phyloP scores from a whole-genome alignment of 306 rosid genomes.

The Fragaria vesca region DNA sequence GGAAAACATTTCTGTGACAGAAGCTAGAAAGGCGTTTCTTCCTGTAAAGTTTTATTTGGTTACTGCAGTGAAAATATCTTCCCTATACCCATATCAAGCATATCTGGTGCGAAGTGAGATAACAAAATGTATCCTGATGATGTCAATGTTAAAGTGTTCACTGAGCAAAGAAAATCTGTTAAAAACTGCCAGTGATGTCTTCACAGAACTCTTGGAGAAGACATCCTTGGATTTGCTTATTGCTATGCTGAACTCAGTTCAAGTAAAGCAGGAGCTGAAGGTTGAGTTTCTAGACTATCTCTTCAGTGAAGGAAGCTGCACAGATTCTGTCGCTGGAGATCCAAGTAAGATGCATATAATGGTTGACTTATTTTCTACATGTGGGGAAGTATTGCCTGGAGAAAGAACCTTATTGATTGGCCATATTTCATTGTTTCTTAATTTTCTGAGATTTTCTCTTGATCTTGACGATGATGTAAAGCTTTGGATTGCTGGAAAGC shows the following conservation, averaged over 20 bases:
- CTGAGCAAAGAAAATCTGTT: conserved; percentile 49
- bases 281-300: conserved; percentile 58
- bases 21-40: conserved; percentile 76
- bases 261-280: conserved; percentile 55
- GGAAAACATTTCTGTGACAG: conserved; percentile 60
- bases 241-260: conserved; percentile 58
- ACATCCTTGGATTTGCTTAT: conserved; percentile 58
- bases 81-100: conserved; percentile 72
- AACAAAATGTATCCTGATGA: conserved; percentile 51
- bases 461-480: conserved; percentile 49
- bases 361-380: conserved; percentile 35
- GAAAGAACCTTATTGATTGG: conserved; percentile 46
- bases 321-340: conserved; percentile 33
- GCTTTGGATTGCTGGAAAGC: conserved; percentile 51
- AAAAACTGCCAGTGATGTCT: conserved; percentile 52
- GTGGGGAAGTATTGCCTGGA: conserved; percentile 50
- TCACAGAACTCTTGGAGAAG: conserved; percentile 71
- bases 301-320: conserved; percentile 44
- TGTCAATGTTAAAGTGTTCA: conserved; percentile 60
- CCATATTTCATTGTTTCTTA: conserved; percentile 53
- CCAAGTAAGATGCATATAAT: conserved; percentile 26
- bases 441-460: conserved; percentile 57
- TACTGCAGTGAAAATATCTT: conserved; percentile 71
- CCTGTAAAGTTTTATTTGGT: conserved; percentile 85
- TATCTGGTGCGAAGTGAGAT: conserved; percentile 58